Evolutionary conservation across 2,329 filamentous ascomycete genomes (phyloP), one percentile per base, ranked within the genome.

Genomic region (Elsinoe arachidis): DNA sequence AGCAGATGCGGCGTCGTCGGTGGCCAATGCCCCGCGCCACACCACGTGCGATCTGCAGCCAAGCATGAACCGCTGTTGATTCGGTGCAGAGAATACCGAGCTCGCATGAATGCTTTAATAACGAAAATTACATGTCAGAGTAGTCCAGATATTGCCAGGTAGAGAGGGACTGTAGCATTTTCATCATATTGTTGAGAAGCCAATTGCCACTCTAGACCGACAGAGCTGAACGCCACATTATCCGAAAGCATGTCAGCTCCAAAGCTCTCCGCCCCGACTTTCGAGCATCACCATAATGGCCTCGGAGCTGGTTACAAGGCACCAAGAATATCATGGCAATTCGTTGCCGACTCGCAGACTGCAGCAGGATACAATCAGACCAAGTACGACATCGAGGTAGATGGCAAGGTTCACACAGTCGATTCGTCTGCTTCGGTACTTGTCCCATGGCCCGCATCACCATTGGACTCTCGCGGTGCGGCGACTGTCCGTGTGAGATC

Each of bases 261-360:
- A 7, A 52, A 35, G 30, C 33, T 52, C 1, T 35, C 33, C n/a
- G 4, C 9, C 9, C 58, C 54, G 1, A 33, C 46, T 0, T 21
- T 57, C 6, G 58, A 59, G 39, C 54, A 59, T 12, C 39, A 49
- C 21, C 30, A 58, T 19, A 35, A 43, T 17, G 38, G 12, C 11
- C 38, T 44, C 4, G 14, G 30, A 30, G 23, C 17, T 34, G 38
- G 17, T 21, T 44, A 47, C 30, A 55, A 14, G 23, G 34, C n/a
- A n/a, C 58, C 58, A n/a, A 41, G 58, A 26, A 52, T 59, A 15
- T 59, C 58, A 14, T 59, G 55, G 58, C 15, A 38, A 2, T 59
- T 59, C 21, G 12, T 33, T n/a, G 26, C 55, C 1, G 26, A 14
- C 14, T 12, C 38, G 3, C 10, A 14, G 1, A 55, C 55, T 12